Conservation (phyloP, 371 early-diverging fungal species). For the Mortierella sp. region DNA sequence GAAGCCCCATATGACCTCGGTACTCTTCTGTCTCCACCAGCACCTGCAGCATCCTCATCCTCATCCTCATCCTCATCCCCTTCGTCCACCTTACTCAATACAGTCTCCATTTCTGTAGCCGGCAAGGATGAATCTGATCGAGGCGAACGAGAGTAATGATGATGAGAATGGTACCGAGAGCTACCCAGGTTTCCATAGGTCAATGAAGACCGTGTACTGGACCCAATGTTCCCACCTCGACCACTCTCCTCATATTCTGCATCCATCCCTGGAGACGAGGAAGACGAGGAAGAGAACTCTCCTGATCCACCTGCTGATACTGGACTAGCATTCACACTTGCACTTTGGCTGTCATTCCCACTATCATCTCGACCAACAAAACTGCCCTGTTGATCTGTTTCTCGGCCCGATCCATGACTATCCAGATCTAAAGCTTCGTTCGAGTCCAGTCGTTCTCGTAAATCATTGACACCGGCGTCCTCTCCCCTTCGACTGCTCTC, state of each 20-base stretch:
- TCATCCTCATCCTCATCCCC: constrained; percentile 24
- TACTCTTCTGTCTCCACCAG: background rate
- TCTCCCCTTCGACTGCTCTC: no score
- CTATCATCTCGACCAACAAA: background rate
- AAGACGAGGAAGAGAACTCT: background rate
- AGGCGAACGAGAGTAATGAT: background rate
- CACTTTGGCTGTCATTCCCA: background rate
- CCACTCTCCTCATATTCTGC: constrained; percentile 2
- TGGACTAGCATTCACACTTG: background rate
- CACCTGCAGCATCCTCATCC: constrained; percentile 1
- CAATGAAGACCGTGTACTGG: constrained; percentile 13
- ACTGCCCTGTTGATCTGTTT: background rate
- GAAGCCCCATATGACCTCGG: background rate
- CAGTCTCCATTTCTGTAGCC: constrained; percentile 1
- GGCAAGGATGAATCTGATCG: background rate
- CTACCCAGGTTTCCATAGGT: background rate
- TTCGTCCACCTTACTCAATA: constrained; percentile 34
- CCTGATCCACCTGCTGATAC: no score
- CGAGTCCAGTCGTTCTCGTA: background rate
- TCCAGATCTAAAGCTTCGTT: no score
- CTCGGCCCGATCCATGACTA: no score
- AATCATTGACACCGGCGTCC: background rate
- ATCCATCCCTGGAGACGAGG: background rate
- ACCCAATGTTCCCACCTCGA: constrained; percentile 5
- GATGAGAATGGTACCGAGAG: background rate